A percentile compares a stretch with the other conserved stretches of the same genome.
Evolutionary conservation across 345 rosid species (phyloP).

Genomic region (Adansonia digitata): DNA sequence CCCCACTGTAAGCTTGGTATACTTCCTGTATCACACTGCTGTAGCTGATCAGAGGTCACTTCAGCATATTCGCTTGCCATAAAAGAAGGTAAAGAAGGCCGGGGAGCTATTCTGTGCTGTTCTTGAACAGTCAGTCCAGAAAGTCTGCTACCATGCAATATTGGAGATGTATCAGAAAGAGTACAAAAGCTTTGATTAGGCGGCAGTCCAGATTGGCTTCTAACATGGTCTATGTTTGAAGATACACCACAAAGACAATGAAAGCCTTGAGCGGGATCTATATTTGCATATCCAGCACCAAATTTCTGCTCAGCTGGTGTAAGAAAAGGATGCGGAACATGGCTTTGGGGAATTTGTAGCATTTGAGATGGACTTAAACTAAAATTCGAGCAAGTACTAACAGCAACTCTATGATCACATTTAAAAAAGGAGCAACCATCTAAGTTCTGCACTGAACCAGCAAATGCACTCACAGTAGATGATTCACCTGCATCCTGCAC

Average conservation of each 20-base stretch:
- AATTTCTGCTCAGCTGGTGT: conserved; percentile 1
- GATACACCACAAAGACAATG: conserved; percentile 8
- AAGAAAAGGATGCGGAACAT: not conserved
- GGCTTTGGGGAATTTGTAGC: not conserved
- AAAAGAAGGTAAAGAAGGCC: conserved; percentile 15
- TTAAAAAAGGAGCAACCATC: not conserved
- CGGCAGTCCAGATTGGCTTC: conserved; percentile 12
- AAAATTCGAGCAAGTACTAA: not conserved
- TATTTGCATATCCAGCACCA: conserved; percentile 8
- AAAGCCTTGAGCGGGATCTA: conserved; percentile 7
- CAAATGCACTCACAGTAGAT: not conserved
- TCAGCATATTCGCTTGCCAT: conserved; percentile 6
- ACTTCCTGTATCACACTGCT: conserved; percentile 5
- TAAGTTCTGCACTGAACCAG: conserved; percentile 4
- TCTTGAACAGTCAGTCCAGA: not conserved
- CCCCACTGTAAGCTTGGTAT: not conserved
- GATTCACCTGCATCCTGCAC: conserved; percentile 8
- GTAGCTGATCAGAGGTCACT: conserved; percentile 19
- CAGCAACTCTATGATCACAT: not conserved
- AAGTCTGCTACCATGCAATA: not conserved
- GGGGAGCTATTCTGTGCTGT: not conserved
- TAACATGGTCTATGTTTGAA: not conserved
- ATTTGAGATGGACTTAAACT: not conserved
- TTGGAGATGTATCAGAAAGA: conserved; percentile 11
- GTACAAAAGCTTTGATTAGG: conserved; percentile 8